Evolutionary conservation across 148 eudicot genomes (phyloP).

Genomic region (Dianthus caryophyllus): DNA sequence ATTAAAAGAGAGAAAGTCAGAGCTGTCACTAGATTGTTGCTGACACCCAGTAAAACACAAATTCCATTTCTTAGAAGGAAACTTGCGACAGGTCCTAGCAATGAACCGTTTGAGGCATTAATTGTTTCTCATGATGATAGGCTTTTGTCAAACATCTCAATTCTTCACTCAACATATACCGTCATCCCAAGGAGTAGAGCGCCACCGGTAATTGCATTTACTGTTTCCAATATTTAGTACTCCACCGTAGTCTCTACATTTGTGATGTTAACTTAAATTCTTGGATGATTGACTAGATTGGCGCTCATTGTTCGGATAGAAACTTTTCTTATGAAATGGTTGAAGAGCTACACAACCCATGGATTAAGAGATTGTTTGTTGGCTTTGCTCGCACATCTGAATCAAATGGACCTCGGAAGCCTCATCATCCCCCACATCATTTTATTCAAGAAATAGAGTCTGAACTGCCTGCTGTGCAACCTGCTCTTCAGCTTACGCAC

Average conservation of each 20-base stretch:
- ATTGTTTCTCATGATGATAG: slow-evolving; percentile 79
- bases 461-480: slow-evolving; percentile 66
- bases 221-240: slow-evolving; percentile 1
- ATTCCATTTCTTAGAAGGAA: slow-evolving; percentile 36
- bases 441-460: slow-evolving; percentile 89
- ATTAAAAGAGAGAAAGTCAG: slow-evolving; percentile 72
- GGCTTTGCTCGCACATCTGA: slow-evolving; percentile 97
- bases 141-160: slow-evolving; percentile 52
- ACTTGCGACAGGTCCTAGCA: slow-evolving; percentile 61
- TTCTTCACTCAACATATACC: slow-evolving; percentile 77
- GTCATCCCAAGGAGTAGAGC: slow-evolving; percentile 86
- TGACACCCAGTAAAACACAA: slow-evolving; percentile 65
- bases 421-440: slow-evolving; percentile 55
- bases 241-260: background rate
- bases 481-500: slow-evolving; percentile 81
- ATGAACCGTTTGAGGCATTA: slow-evolving; percentile 77
- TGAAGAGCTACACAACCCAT: slow-evolving; percentile 80
- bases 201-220: slow-evolving; percentile 63
- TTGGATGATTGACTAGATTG: slow-evolving; percentile 46
- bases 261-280: slow-evolving; percentile 4
- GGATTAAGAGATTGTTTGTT: slow-evolving; percentile 81
- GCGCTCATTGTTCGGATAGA: slow-evolving; percentile 76
- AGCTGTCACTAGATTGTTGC: slow-evolving; percentile 81
- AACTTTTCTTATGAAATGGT: slow-evolving; percentile 70
- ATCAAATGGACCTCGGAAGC: slow-evolving; percentile 80